A percentile compares a stretch with the other conserved stretches of the same genome.
Conservation (phyloP, 768 basidiomycete genomes). For the Vishniacozyma victoriae region DNA sequence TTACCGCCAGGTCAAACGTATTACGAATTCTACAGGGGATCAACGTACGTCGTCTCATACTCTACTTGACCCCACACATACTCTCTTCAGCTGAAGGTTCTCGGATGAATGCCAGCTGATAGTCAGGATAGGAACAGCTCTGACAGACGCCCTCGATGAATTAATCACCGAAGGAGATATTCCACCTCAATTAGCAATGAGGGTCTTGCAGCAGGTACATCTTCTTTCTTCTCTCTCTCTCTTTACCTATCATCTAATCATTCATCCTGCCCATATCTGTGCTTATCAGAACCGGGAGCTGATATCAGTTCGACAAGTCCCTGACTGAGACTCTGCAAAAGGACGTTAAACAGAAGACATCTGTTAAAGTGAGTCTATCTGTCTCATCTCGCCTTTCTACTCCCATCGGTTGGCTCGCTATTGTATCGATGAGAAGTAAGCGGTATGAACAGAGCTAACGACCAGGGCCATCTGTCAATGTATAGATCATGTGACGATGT, state of each 20-base stretch:
- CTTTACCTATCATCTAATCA: neutral
- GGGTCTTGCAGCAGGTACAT: slow-evolving; percentile 86
- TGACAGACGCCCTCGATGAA: slow-evolving; percentile 97
- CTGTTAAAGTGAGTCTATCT: slow-evolving; percentile 63
- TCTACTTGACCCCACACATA: neutral
- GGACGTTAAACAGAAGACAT: slow-evolving; percentile 90
- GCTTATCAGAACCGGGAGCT: slow-evolving; percentile 3
- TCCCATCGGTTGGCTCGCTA: neutral
- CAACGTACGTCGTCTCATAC: slow-evolving; percentile 24
- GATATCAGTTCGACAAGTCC: slow-evolving; percentile 77
- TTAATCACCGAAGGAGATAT: slow-evolving; percentile 94
- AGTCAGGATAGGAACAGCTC: slow-evolving; percentile 84
- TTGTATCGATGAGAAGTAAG: neutral
- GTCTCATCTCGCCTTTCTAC: neutral
- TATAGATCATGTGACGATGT: slow-evolving; percentile 57
- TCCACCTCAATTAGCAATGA: slow-evolving; percentile 96
- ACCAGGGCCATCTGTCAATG: slow-evolving; percentile 79
- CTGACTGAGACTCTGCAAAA: slow-evolving; percentile 87
- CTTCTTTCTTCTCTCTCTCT: neutral
- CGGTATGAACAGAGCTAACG: neutral
- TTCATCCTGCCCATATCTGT: too few relatives aligned
- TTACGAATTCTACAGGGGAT: slow-evolving; percentile 43
- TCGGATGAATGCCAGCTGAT: neutral
- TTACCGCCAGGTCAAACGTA: slow-evolving; percentile 30
- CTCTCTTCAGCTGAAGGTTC: neutral